Evolutionary conservation across 352 stramenopile species (phyloP).

Genomic region (Phytophthora hybrid): DNA sequence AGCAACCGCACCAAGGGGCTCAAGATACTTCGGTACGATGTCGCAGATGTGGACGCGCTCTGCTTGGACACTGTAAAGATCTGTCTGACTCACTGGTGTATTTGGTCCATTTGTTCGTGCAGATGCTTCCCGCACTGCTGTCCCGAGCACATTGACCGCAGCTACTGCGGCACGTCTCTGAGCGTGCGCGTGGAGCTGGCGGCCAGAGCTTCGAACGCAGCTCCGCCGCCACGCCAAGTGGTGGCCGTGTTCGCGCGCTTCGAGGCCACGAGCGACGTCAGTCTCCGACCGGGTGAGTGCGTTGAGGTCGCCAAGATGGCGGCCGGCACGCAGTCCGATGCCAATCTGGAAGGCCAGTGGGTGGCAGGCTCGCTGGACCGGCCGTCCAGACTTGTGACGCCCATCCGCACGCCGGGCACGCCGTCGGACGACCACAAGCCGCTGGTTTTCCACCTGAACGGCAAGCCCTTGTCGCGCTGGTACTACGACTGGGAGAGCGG

Average conservation of each 20-base stretch:
- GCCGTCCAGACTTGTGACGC: constrained; percentile 28
- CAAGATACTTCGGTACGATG: constrained; percentile 51
- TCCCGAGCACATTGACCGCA: constrained; percentile 57
- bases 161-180: constrained; percentile 61
- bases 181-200: constrained; percentile 41
- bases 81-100: too few relatives aligned
- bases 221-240: background rate
- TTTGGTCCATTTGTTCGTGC: background rate
- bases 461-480: constrained; percentile 47
- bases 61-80: too few relatives aligned
- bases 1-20: constrained; percentile 45
- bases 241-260: constrained; percentile 30
- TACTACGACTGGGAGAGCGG: constrained; percentile 74
- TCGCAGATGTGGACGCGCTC: too few relatives aligned
- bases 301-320: constrained; percentile 40
- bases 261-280: constrained; percentile 24
- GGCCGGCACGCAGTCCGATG: constrained; percentile 46
- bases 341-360: constrained; percentile 57
- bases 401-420: constrained; percentile 10
- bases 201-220: background rate
- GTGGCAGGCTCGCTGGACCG: constrained; percentile 50
- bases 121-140: constrained; percentile 64
- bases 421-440: constrained; percentile 34
- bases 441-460: constrained; percentile 56
- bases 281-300: constrained; percentile 12